Base-by-base conservation (phyloP, 495 filamentous ascomycete species). In the Chaetomium tenue region DNA sequence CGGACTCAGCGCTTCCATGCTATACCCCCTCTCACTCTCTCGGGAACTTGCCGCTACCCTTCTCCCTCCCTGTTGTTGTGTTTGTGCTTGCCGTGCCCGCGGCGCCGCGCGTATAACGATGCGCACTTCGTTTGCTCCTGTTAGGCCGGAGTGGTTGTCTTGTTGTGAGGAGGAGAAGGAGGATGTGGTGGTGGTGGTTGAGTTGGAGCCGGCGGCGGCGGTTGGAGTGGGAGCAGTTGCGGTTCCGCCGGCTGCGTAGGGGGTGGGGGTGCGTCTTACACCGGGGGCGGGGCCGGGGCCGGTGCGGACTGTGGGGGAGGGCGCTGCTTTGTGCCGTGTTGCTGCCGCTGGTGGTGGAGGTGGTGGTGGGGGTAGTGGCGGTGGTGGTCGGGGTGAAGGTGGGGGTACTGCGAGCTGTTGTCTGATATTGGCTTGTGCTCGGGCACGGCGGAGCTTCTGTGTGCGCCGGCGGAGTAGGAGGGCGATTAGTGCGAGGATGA, bases 31-130 rank as follows among this genome's bases (percentile, higher is more conserved):
- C 40, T 18, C 13, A 12, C 39, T 9, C 39, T 12, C 9, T 40
- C 39, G 4, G 2, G 8, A 11, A 5, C 33, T 11, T 37, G 11
- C 11, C 39, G 4, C 39, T 9, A 30, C 39, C 8, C 13, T n/a
- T n/a, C n/a, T n/a, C n/a, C n/a, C n/a, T n/a, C n/a, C n/a, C n/a
- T n/a, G n/a, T n/a, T n/a, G n/a, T n/a, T n/a, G 40, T 44, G 13
- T 16, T 2, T 5, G 2, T 44, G 26, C 51, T 26, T 23, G n/a
- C n/a, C n/a, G 25, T 4, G 33, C 33, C 33, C 15, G 11, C 26
- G 66, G 71, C 15, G 66, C 63, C 20, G 66, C 70, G 3, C 66
- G 67, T 55, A 75, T 73, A 22, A 75, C 69, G 51, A 75, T 67
- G 20, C 72, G 60, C 3, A 75, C 72, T 56, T 75, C 72, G 20